Base-by-base conservation (phyloP, 129 eudicot genomes). In the Centaurea solstitialis region DNA sequence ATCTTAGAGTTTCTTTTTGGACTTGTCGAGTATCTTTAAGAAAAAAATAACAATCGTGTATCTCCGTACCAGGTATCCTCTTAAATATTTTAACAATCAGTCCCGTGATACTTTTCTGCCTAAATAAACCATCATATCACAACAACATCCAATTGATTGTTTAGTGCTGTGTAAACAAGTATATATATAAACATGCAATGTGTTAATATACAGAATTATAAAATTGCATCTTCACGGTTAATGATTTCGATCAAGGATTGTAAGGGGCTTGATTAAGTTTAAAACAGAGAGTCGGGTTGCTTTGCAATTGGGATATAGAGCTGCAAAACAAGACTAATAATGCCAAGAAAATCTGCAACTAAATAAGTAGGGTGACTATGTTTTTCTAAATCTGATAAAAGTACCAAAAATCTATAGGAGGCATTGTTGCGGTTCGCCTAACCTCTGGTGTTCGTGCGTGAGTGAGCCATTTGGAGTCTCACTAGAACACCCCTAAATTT, bases 401-500 rank as follows among this genome's bases (percentile, higher is more conserved):
- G 37, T 70, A 24, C 62, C 62, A 20, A 13, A 33, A 33, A 33
- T 33, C 0, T 8, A 41, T 41, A 41, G 47, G 47, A 3, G 9
- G 74, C 24, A 33, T 70, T 33, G 28, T 70, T 70, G 74, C 47
- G 74, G 74, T 26, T 70, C 43, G 10, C 74, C 43, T 26, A 69
- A 24, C 43, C 74, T 70, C 74, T 70, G 21, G 74, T 28, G 74
- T 35, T 70, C 6, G 38, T 70, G 5, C 47, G 47, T 33, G 74
- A 70, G 74, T 70, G 74, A 70, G 74, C 74, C 74, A 26, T 70
- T 70, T 70, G 74, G 74, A 70, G 74, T 10, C 74, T 70, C 74
- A 30, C 74, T 70, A 39, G 74, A 70, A 37, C 43, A 33, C 74
- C 62, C 62, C 59, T 47, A 4, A 47, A 12, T 13, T 5, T n/a